Conservation (phyloP, 2,329 filamentous ascomycete species). For the Ciborinia camelliae region DNA sequence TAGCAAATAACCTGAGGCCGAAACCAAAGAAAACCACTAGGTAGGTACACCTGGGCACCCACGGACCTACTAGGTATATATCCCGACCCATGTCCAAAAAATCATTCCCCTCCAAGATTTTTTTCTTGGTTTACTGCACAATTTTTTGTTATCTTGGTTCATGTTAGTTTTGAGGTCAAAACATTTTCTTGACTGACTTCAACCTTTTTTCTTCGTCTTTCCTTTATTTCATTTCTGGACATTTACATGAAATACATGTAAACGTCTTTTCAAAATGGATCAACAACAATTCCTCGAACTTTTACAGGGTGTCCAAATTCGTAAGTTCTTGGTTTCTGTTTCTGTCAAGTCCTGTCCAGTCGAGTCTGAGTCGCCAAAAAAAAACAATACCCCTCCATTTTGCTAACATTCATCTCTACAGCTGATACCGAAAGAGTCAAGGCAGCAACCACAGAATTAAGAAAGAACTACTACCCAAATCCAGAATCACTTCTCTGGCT, state of each 20-base stretch:
- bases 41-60: neutral
- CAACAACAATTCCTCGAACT: slow-evolving; percentile 81
- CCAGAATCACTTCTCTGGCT: slow-evolving; percentile 81
- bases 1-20: neutral
- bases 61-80: too few relatives aligned
- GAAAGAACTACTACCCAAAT: slow-evolving; percentile 89
- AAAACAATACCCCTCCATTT: slow-evolving; percentile 18
- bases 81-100: neutral
- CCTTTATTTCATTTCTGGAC: neutral
- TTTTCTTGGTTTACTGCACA: neutral
- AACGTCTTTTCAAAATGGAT: slow-evolving; percentile 54
- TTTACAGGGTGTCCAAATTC: slow-evolving; percentile 82
- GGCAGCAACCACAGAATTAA: slow-evolving; percentile 82
- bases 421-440: slow-evolving; percentile 88
- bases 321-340: too few relatives aligned
- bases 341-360: neutral
- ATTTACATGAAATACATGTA: slow-evolving; percentile 15
- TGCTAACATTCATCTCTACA: slow-evolving; percentile 41
- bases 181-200: neutral
- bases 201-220: neutral
- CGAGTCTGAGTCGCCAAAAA: too few relatives aligned
- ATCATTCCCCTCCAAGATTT: neutral
- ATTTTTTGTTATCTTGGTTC: neutral
- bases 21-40: neutral
- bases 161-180: neutral